A percentile compares a stretch with the other conserved stretches of the same genome.
Evolutionary conservation across 1,284 basidiomycete genomes (phyloP).

Genomic region (Papiliotrema flavescens): DNA sequence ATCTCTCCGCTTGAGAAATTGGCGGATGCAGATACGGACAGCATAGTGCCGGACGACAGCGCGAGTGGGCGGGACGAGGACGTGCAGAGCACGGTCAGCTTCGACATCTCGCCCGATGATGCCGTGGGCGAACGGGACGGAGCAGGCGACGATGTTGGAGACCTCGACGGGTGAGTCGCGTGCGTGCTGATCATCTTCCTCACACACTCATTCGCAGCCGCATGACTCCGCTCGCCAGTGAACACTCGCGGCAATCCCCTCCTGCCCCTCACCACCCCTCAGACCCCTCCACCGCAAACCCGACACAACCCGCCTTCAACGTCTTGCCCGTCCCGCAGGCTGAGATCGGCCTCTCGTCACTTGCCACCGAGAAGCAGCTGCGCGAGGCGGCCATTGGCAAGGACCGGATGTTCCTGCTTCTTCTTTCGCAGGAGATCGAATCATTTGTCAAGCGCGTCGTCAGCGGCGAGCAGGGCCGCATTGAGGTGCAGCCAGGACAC

Average conservation of each 20-base stretch:
- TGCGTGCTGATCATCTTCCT: not conserved
- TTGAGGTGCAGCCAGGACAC: not conserved
- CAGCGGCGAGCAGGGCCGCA: conserved; percentile 9
- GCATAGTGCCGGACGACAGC: no score
- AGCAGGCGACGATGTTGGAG: not conserved
- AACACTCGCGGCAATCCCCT: not conserved
- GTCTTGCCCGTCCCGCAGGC: conserved; percentile 29
- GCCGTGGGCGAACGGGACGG: no score
- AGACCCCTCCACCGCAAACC: not conserved
- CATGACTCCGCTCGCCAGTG: not conserved
- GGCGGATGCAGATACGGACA: no score
- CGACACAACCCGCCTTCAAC: not conserved
- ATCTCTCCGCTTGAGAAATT: no score
- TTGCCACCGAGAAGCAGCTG: conserved; percentile 38
- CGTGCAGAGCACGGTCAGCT: no score
- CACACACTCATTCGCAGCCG: not conserved
- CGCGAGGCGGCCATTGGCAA: conserved; percentile 32
- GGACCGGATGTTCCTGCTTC: conserved; percentile 41
- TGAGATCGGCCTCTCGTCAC: conserved; percentile 31
- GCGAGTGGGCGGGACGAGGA: no score
- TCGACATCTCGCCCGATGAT: no score
- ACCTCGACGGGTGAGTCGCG: not conserved
- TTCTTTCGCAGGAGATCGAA: conserved; percentile 42
- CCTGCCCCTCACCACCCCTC: not conserved
- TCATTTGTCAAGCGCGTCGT: conserved; percentile 28